phyloP scores from a whole-genome alignment of 2,329 filamentous ascomycete species.

The Cladosporium cucumerinum region DNA sequence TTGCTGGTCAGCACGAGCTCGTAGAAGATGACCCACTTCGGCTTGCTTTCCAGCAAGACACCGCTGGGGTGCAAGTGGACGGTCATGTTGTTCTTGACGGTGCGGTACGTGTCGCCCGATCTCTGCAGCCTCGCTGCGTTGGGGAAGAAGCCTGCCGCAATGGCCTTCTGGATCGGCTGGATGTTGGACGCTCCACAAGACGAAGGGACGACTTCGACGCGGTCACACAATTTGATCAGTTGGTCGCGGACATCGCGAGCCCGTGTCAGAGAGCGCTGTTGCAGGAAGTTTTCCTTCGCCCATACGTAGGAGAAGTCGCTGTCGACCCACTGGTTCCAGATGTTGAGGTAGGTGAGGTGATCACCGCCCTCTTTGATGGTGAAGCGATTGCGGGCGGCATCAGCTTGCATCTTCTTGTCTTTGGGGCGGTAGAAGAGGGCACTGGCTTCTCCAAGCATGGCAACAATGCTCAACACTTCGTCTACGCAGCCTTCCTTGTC shows the following conservation, averaged over 20 bases:
- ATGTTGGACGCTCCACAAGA: slow-evolving; percentile 70
- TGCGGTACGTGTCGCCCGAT: slow-evolving; percentile 83
- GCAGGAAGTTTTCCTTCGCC: slow-evolving; percentile 89
- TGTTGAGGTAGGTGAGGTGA: slow-evolving; percentile 80
- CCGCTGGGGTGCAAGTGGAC: slow-evolving; percentile 90
- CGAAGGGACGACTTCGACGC: slow-evolving; percentile 73
- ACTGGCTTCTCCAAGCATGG: slow-evolving; percentile 85
- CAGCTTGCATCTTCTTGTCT: slow-evolving; percentile 95
- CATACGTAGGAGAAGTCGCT: slow-evolving; percentile 84
- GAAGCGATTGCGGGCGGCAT: slow-evolving; percentile 84
- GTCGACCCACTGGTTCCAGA: slow-evolving; percentile 95
- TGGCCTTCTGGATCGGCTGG: slow-evolving; percentile 76
- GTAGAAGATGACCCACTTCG: slow-evolving; percentile 85
- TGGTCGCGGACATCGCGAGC: slow-evolving; percentile 92
- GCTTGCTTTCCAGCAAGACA: slow-evolving; percentile 73
- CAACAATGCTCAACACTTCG: slow-evolving; percentile 87
- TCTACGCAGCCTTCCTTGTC: slow-evolving; percentile 90
- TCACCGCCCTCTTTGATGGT: slow-evolving; percentile 89
- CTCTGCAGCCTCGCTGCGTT: slow-evolving; percentile 83
- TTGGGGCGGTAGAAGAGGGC: slow-evolving; percentile 92
- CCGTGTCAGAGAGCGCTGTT: slow-evolving; percentile 82
- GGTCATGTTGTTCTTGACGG: slow-evolving; percentile 82
- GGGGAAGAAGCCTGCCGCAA: slow-evolving; percentile 90
- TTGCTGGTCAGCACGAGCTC: slow-evolving; percentile 79
- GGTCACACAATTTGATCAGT: slow-evolving; percentile 84